A percentile compares a stretch with the other conserved stretches of the same genome.
These are phyloP conservation scores for Monilinia aucupariae DNA, from an alignment of 2,329 filamentous ascomycete species.

Conservation along the genomic window DNA sequence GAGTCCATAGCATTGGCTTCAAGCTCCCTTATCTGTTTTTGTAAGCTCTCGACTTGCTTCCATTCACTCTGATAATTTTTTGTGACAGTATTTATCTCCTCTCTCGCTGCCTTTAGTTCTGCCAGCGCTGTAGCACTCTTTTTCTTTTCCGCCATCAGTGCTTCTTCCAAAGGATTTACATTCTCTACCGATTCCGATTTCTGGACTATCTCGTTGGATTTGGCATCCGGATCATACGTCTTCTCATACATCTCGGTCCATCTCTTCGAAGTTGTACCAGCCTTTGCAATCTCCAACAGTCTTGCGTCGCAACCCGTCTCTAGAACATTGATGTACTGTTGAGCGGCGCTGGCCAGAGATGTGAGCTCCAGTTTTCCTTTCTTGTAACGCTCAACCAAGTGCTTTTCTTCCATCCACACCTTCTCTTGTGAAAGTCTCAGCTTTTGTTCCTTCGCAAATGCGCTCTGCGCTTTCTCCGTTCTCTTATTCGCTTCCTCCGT, in stretches of 20 bases:
- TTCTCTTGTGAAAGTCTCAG: background rate
- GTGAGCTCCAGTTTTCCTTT: background rate
- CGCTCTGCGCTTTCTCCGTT: background rate
- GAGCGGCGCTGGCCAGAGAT: background rate
- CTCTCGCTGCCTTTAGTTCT: background rate
- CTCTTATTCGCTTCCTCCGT: background rate
- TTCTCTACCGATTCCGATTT: background rate
- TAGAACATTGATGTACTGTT: background rate
- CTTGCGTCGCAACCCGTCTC: background rate
- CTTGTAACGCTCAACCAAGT: background rate
- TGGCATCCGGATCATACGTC: background rate
- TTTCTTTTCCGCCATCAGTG: background rate
- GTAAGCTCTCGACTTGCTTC: background rate
- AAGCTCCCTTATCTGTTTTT: background rate
- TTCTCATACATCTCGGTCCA: background rate
- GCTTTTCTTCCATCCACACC: background rate
- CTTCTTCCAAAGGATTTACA: background rate
- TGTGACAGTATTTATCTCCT: too few relatives aligned
- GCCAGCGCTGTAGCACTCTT: background rate
- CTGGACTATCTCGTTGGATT: background rate
- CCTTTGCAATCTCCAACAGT: background rate
- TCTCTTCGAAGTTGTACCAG: background rate
- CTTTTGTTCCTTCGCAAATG: background rate
- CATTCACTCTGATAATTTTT: background rate
- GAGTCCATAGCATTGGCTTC: background rate